Percentiles rank a stretch among this genome's conserved stretches.
Evolutionary conservation across 331 rosid genomes (phyloP).

Genomic region (Telfairia occidentalis): DNA sequence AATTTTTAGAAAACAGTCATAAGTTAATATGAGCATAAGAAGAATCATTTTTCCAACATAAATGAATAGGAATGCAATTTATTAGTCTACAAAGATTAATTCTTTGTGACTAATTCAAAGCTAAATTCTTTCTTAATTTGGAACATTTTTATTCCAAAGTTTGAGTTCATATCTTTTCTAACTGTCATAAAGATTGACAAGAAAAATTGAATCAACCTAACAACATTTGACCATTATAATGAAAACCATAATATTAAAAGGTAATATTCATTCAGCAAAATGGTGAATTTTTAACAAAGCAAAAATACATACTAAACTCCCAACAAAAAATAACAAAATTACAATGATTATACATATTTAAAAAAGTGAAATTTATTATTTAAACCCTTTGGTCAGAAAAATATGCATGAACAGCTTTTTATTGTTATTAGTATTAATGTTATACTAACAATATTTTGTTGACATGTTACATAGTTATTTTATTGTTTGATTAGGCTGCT

Average conservation of each 20-base stretch:
- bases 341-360: background rate
- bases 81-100: background rate
- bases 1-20: background rate
- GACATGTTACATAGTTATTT: background rate
- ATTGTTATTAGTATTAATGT: too few species aligned
- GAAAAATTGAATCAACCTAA: background rate
- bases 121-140: background rate
- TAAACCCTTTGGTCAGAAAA: too few species aligned
- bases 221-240: background rate
- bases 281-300: background rate
- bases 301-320: background rate
- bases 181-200: background rate
- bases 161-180: background rate
- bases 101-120: background rate
- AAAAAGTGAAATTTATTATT: too few species aligned
- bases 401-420: too few species aligned
- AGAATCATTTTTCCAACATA: background rate
- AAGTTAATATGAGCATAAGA: background rate
- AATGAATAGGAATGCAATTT: background rate
- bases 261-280: background rate
- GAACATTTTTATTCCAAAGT: background rate
- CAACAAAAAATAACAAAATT: background rate
- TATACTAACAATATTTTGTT: background rate
- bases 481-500: background rate
- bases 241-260: background rate